Evolutionary conservation across 768 basidiomycete species (phyloP).

Genomic region (Daedaleopsis nitida): DNA sequence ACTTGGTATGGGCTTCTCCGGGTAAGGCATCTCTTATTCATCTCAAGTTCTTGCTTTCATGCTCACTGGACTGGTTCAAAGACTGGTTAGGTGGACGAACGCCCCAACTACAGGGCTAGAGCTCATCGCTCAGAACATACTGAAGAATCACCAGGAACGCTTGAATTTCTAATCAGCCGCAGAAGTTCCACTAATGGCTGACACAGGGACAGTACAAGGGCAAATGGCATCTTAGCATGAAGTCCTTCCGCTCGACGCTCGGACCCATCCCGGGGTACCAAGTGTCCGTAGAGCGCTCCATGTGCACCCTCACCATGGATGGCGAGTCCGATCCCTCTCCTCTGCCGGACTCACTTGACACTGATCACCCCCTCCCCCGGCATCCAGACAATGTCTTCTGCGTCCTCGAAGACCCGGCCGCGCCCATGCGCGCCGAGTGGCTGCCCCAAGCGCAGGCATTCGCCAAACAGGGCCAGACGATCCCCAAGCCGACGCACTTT

Average conservation of each 20-base stretch:
- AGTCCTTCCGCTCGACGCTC: constrained; percentile 76
- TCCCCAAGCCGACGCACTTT: constrained; percentile 53
- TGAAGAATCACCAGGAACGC: constrained; percentile 67
- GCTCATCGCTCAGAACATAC: constrained; percentile 68
- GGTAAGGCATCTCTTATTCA: background rate
- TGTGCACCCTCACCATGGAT: constrained; percentile 78
- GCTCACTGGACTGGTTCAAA: constrained; percentile 26
- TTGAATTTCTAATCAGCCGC: constrained; percentile 12
- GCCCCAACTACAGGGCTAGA: constrained; percentile 74
- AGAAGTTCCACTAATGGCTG: too few relatives aligned
- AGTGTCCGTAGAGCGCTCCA: constrained; percentile 60
- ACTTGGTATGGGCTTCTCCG: constrained; percentile 13
- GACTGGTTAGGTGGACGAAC: constrained; percentile 81
- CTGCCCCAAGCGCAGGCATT: constrained; percentile 37
- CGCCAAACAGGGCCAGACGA: constrained; percentile 11
- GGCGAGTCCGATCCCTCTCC: constrained; percentile 24
- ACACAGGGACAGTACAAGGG: constrained; percentile 59
- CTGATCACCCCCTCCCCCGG: background rate
- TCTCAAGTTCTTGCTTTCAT: background rate
- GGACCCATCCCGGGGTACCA: constrained; percentile 54
- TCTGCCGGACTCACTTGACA: background rate
- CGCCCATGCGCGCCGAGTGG: constrained; percentile 68
- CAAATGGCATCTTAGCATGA: constrained; percentile 69
- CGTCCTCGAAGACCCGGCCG: constrained; percentile 72
- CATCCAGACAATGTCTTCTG: constrained; percentile 68